Evolutionary conservation across 1,284 basidiomycete genomes (phyloP).

Genomic region (Sanghuangporus weigelae): DNA sequence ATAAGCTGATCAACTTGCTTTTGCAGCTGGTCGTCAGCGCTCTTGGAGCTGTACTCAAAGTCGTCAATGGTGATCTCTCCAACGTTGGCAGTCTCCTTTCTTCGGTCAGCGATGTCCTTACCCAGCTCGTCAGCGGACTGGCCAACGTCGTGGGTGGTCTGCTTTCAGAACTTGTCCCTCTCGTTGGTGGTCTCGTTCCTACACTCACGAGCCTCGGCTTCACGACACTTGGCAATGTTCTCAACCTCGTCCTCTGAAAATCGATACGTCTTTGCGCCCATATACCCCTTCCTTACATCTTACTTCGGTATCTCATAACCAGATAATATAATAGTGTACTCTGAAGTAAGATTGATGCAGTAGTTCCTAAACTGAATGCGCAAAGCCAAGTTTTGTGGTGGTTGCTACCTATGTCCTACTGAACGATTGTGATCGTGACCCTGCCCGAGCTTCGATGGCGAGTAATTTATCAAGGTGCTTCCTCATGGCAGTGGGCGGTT

Average conservation of each 20-base stretch:
- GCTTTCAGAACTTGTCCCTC: conserved; percentile 19
- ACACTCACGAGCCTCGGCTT: conserved; percentile 6
- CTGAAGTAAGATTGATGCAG: not conserved
- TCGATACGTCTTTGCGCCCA: not conserved
- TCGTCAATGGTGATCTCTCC: conserved; percentile 26
- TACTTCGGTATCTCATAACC: not conserved
- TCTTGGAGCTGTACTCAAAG: conserved; percentile 30
- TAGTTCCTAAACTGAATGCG: not conserved
- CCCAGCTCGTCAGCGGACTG: conserved; percentile 28
- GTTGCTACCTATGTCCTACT: not conserved
- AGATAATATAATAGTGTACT: not conserved
- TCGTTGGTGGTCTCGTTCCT: conserved; percentile 20
- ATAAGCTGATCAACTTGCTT: not conserved
- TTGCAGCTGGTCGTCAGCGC: conserved; percentile 32
- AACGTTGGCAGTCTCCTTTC: conserved; percentile 26
- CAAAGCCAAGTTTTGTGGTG: not conserved
- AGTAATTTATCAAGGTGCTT: too few relatives aligned
- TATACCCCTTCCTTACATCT: not conserved
- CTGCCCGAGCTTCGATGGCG: too few relatives aligned
- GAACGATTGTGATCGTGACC: not conserved
- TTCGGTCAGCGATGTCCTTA: conserved; percentile 28
- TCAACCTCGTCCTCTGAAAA: conserved; percentile 11
- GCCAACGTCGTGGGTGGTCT: conserved; percentile 20
- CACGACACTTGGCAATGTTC: conserved; percentile 12
- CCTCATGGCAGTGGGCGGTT: too few relatives aligned